A percentile compares a stretch with the other conserved stretches of the same genome.
Conservation (phyloP, 2,329 filamentous ascomycete species). For the Cadophora sp. region DNA sequence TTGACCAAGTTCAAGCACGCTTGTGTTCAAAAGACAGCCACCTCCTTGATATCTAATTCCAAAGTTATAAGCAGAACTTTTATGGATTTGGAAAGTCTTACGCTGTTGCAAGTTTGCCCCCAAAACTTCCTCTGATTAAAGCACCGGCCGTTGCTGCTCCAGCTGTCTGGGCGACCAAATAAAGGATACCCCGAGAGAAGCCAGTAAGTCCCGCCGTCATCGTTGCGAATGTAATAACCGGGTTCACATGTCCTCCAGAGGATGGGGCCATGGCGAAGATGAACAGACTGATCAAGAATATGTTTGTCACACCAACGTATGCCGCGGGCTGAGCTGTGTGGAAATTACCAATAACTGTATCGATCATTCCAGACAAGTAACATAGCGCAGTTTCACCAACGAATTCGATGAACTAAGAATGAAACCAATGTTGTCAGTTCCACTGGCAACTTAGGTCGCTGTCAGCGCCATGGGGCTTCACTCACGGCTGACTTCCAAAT, state of each 20-base stretch:
- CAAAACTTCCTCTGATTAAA: constrained; percentile 47
- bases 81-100: constrained; percentile 39
- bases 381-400: constrained; percentile 42
- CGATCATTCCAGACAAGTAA: constrained; percentile 44
- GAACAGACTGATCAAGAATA: constrained; percentile 52
- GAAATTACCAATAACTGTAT: constrained; percentile 43
- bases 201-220: constrained; percentile 57
- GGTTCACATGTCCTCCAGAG: constrained; percentile 61
- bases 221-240: constrained; percentile 59
- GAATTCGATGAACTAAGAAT: constrained; percentile 42
- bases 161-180: constrained; percentile 54
- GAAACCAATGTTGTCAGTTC: neutral
- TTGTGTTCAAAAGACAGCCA: constrained; percentile 42
- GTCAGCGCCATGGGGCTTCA: constrained; percentile 1
- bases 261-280: constrained; percentile 56
- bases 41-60: constrained; percentile 41
- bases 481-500: constrained; percentile 31
- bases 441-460: neutral
- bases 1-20: constrained; percentile 46
- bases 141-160: constrained; percentile 52
- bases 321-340: constrained; percentile 39
- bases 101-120: constrained; percentile 41
- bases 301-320: constrained; percentile 44
- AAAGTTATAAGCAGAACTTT: neutral
- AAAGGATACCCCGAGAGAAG: constrained; percentile 56